Evolutionary conservation across 1,284 basidiomycete species (phyloP).

Genomic region (Puccinia hordei): DNA sequence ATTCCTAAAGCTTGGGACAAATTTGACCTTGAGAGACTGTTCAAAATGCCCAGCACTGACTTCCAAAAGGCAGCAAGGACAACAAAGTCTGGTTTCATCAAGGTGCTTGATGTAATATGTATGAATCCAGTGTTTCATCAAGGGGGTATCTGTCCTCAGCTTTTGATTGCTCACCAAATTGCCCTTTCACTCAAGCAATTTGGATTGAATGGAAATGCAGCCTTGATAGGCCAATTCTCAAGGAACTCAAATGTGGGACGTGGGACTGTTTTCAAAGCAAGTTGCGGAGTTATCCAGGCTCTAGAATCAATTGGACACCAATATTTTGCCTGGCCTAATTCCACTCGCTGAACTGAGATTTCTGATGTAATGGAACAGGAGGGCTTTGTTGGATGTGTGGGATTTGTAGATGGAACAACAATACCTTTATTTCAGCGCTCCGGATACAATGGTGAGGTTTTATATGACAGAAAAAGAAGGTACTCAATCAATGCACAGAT

Average conservation of each 20-base stretch:
- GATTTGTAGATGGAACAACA: too few species aligned
- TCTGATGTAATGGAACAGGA: too few species aligned
- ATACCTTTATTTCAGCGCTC: too few species aligned
- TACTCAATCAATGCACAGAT: too few species aligned
- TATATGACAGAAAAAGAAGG: too few species aligned
- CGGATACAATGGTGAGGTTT: too few species aligned
- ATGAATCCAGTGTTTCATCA: background rate
- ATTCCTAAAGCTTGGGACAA: background rate
- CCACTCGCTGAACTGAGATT: background rate
- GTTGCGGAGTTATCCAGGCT: background rate
- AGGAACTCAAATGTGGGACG: slow-evolving; percentile 10
- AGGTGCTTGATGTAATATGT: background rate
- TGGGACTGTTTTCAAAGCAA: slow-evolving; percentile 11
- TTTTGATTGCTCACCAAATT: background rate
- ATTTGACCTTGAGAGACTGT: background rate
- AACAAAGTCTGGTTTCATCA: background rate
- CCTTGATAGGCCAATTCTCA: slow-evolving; percentile 13
- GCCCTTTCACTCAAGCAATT: background rate
- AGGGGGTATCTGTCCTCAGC: background rate
- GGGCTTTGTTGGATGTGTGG: too few species aligned
- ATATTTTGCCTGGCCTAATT: slow-evolving; percentile 1
- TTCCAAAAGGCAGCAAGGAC: background rate
- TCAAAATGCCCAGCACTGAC: background rate
- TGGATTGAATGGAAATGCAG: too few species aligned
- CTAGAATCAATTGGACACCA: background rate